A percentile compares a stretch with the other conserved stretches of the same genome.
Evolutionary conservation across 208 protist species (phyloP).

Genomic region (Leishmania arabica): DNA sequence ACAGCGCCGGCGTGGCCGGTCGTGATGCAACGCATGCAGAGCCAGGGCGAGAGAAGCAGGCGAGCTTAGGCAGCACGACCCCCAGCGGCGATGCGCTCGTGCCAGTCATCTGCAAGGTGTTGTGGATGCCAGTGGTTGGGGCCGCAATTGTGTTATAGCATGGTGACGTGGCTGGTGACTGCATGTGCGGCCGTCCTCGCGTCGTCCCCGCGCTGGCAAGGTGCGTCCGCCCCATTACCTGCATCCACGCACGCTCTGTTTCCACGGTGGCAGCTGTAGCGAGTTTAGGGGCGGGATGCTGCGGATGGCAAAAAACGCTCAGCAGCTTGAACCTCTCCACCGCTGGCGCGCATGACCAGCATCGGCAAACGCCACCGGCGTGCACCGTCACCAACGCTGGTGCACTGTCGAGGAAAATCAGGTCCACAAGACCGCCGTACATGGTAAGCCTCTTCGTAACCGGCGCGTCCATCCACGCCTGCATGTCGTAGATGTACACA

Average conservation of each 20-base stretch:
- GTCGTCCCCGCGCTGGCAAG: background rate
- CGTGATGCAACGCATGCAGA: background rate
- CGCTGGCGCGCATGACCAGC: slow-evolving; percentile 61
- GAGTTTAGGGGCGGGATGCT: background rate
- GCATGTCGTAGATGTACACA: slow-evolving; percentile 60
- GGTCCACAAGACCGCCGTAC: slow-evolving; percentile 20
- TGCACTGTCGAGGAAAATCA: slow-evolving; percentile 45
- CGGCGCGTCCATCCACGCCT: slow-evolving; percentile 32
- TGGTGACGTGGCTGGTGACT: background rate
- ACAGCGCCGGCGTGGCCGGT: background rate
- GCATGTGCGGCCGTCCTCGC: background rate
- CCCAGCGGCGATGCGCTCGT: background rate
- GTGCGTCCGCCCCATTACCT: background rate
- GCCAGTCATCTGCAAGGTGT: background rate
- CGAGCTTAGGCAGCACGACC: background rate
- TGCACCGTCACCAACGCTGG: slow-evolving; percentile 51
- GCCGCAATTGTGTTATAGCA: background rate
- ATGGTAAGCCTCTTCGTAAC: slow-evolving; percentile 9
- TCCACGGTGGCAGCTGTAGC: background rate
- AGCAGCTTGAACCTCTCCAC: slow-evolving; percentile 45
- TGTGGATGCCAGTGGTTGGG: background rate
- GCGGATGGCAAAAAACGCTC: slow-evolving; percentile 25
- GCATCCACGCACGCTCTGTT: background rate
- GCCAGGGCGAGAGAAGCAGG: background rate
- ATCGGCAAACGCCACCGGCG: slow-evolving; percentile 39